Evolutionary conservation across 768 basidiomycete genomes (phyloP), one percentile per base, ranked within the genome.

Genomic region (Kwoniella newhampshirensis): DNA sequence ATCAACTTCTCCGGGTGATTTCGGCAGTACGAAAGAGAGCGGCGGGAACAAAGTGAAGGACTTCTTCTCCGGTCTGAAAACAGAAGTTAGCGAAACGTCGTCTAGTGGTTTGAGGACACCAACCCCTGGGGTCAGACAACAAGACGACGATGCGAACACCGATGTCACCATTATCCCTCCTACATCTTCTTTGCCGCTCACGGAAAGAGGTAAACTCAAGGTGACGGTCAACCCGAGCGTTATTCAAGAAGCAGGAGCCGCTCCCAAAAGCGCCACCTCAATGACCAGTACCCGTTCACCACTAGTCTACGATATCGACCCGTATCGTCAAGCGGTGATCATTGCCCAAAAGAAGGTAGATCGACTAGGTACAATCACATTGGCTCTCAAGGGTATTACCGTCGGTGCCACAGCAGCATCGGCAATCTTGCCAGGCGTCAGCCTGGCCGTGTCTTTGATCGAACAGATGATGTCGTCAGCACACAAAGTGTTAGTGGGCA

Each of bases 371-470:
- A 61, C 50, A 23, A 61, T 57, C 1, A 45, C 59, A 7, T 18
- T 30, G 7, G 51, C 54, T 23, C 54, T 71, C 6, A 54, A 50
- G 4, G 58, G 43, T 4, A 28, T 64, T 4, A 27, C 57, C 9
- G 23, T 57, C 2, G 69, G 61, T 7, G 45, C 57, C 21, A 46
- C 45, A 21, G n/a, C n/a, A n/a, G n/a, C n/a, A n/a, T n/a, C n/a
- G n/a, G 57, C 57, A 12, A 64, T 63, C 63, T 41, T 71, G 42
- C 69, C 69, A 5, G 54, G 63, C 18, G 70, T 68, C 2, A 67
- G 62, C 18, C 54, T 62, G 30, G 70, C 62, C 1, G 58, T 63
- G 3, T 43, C 35, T 6, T 41, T 66, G n/a, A 57, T 71, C 5
- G 54, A 57, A 1, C 18, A 36, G 2, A 68, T 71, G 67, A 25